Evolutionary conservation across 2,329 filamentous ascomycete genomes (phyloP).

Genomic region (Aspergillus niger): DNA sequence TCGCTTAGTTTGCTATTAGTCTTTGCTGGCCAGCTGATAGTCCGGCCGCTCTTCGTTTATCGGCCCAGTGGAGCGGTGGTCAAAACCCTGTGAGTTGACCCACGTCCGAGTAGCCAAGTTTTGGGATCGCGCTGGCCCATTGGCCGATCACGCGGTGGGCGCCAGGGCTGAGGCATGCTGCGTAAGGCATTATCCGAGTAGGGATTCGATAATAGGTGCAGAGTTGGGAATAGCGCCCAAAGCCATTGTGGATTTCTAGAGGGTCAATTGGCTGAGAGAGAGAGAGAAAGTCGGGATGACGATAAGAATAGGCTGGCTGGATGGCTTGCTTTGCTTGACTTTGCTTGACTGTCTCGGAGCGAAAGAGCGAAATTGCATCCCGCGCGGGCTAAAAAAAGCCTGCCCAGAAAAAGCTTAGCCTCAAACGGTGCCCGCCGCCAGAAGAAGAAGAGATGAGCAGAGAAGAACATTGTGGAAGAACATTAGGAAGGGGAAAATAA

Average conservation of each 20-base stretch:
- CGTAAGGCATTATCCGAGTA: no score
- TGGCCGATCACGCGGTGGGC: not conserved
- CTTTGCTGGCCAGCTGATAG: not conserved
- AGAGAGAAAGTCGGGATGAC: not conserved
- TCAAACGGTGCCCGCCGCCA: not conserved
- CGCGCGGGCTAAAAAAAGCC: constrained; percentile 1
- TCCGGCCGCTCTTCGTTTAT: not conserved
- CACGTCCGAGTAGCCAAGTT: not conserved
- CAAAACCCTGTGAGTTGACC: not conserved
- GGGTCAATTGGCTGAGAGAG: not conserved
- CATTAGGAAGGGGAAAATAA: no score
- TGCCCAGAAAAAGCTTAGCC: constrained; percentile 5
- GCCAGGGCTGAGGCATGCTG: not conserved
- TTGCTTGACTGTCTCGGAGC: no score
- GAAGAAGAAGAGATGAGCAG: no score
- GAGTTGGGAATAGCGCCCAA: no score
- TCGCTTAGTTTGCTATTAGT: constrained; percentile 1
- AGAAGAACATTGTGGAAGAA: no score
- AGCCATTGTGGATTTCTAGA: not conserved
- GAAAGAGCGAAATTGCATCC: not conserved
- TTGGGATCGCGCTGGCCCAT: not conserved
- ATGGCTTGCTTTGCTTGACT: not conserved
- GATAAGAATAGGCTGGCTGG: not conserved
- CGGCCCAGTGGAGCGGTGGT: not conserved
- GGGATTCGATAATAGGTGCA: no score